Evolutionary conservation across 2,329 filamentous ascomycete species (phyloP).

Genomic region (Didymella arachidicola): DNA sequence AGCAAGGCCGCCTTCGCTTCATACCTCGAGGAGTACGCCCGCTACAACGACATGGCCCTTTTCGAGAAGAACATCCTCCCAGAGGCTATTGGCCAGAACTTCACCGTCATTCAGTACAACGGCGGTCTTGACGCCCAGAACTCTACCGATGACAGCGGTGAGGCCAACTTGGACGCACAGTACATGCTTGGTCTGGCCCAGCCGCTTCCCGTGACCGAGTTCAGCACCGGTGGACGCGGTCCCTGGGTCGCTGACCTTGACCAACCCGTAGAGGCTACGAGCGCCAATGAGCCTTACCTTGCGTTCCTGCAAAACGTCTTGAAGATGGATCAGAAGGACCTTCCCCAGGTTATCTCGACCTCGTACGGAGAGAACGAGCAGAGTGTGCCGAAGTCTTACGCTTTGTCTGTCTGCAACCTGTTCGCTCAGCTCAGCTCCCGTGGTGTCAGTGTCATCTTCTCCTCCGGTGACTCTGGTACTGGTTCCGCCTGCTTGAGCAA

Average conservation of each 20-base stretch:
- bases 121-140: constrained; percentile 36
- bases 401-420: constrained; percentile 67
- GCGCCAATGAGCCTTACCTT: constrained; percentile 73
- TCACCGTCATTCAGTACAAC: constrained; percentile 48
- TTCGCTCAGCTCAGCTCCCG: constrained; percentile 70
- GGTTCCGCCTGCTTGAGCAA: constrained; percentile 63
- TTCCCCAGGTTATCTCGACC: constrained; percentile 69
- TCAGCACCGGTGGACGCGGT: constrained; percentile 65
- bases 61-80: constrained; percentile 53
- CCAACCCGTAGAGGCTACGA: constrained; percentile 48
- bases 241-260: constrained; percentile 60
- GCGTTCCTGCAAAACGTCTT: constrained; percentile 67
- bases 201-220: constrained; percentile 64
- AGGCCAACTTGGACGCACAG: constrained; percentile 71
- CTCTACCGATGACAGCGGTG: constrained; percentile 44
- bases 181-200: constrained; percentile 64
- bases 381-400: constrained; percentile 67
- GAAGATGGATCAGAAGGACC: constrained; percentile 55
- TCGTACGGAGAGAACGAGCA: constrained; percentile 74
- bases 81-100: constrained; percentile 53
- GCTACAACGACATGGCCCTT: constrained; percentile 55
- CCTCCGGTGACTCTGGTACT: constrained; percentile 68
- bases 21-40: constrained; percentile 62
- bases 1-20: constrained; percentile 61
- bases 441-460: constrained; percentile 68